Evolutionary conservation across 2,329 filamentous ascomycete genomes (phyloP), one percentile per base, ranked within the genome.

Genomic region (Phyllosticta citribraziliensis): DNA sequence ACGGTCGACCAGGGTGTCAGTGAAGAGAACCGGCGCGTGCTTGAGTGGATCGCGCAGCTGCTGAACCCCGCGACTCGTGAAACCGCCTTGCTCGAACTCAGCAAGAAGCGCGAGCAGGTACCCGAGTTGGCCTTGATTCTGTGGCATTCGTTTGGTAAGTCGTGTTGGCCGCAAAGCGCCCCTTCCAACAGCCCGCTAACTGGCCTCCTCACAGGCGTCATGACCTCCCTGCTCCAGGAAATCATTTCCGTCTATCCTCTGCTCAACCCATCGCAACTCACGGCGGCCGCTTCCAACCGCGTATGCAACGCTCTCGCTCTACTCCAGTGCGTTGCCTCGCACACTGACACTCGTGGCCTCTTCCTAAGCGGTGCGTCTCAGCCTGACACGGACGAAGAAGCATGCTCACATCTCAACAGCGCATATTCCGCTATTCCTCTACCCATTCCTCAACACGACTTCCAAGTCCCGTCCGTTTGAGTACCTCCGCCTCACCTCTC

Each of bases 161-260:
- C 17, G 17, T 20, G 22, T 57, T 22, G 33, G 6, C n/a, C 5
- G 33, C 30, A 25, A 24, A 57, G 35, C 54, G 20, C 57, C 14
- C 12, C 25, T 57, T 57, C 52, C 30, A 47, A 58, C 58, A 64
- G 65, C 69, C 61, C 61, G 63, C 63, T 64, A 60, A 65, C 64
- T 71, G 64, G 69, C 64, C 64, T 63, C 63, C 3, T 22, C 12
- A 30, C 66, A 96, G 91, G 92, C 70, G 94, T 99, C 70, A 99
- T 99, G 94, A 97, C 94, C 54, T 96, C 91, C 60, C 81, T 99
- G 24, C 83, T 97, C 35, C 93, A 97, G 75, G 94, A 99, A 78
- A 99, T 99, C 73, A 99, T 99, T 72, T 97, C 93, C 11, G 94
- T 99, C 60, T 99, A 99, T 73, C 95, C 91, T 27, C 84, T 99